Evolutionary conservation across 1,139 yeast species (phyloP).

Genomic region (Candida sanyaensis): DNA sequence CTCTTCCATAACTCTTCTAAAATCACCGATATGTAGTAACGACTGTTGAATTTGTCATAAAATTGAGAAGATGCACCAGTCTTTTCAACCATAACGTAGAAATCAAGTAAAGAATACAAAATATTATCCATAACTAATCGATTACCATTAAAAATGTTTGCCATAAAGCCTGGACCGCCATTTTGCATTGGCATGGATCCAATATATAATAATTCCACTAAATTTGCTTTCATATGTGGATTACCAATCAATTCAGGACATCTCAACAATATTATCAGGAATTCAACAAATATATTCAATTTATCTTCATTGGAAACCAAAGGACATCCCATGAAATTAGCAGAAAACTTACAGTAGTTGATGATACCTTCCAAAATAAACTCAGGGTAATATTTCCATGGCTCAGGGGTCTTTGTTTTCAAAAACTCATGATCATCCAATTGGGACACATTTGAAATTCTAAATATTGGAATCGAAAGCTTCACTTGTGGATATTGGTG

Average conservation of each 20-base stretch:
- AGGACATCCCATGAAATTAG: constrained; percentile 63
- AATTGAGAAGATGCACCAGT: constrained; percentile 96
- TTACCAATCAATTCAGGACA: constrained; percentile 87
- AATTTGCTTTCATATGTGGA: constrained; percentile 86
- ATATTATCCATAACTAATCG: constrained; percentile 64
- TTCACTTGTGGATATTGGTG: constrained; percentile 61
- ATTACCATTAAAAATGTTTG: constrained; percentile 63
- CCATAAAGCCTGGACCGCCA: constrained; percentile 73
- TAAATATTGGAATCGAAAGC: constrained; percentile 66
- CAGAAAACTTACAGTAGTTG: constrained; percentile 66
- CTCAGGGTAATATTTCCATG: constrained; percentile 87
- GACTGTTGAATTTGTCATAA: constrained; percentile 90
- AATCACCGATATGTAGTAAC: constrained; percentile 84
- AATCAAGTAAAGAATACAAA: constrained; percentile 80
- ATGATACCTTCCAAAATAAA: constrained; percentile 82
- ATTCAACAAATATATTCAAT: constrained; percentile 64
- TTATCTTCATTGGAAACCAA: constrained; percentile 53
- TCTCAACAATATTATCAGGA: constrained; percentile 71
- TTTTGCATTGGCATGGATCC: constrained; percentile 66
- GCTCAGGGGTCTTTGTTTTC: constrained; percentile 65
- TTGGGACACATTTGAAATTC: constrained; percentile 47
- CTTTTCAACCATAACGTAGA: constrained; percentile 92
- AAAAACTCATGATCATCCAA: constrained; percentile 72
- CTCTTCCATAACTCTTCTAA: constrained; percentile 83
- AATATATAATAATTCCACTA: constrained; percentile 76